Percentiles rank a stretch among this genome's conserved stretches.
phyloP scores from a whole-genome alignment of 2,329 filamentous ascomycete genomes.

The Colletotrichum sp. region DNA sequence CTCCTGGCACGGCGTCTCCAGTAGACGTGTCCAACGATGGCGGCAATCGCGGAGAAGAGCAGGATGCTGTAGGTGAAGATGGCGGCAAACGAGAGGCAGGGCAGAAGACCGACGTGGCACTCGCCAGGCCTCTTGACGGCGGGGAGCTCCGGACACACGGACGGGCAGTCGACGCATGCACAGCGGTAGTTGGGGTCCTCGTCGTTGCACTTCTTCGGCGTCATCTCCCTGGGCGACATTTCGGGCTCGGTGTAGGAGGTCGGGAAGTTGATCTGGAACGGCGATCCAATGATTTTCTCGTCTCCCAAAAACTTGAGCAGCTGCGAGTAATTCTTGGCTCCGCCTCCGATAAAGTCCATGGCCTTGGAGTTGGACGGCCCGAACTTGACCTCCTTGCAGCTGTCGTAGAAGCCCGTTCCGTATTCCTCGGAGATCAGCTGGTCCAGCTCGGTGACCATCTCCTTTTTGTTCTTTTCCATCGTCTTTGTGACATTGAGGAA shows the following conservation, averaged over 20 bases:
- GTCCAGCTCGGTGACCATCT: constrained; percentile 81
- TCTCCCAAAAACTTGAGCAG: constrained; percentile 93
- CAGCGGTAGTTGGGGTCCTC: constrained; percentile 86
- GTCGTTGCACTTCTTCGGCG: constrained; percentile 87
- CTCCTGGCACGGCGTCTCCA: constrained; percentile 76
- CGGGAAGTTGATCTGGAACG: constrained; percentile 97
- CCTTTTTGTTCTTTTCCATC: constrained; percentile 62
- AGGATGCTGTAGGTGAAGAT: constrained; percentile 85
- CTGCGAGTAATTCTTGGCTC: constrained; percentile 85
- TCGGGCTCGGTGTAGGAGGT: constrained; percentile 62
- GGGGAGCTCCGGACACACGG: constrained; percentile 82
- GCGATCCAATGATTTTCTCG: constrained; percentile 89
- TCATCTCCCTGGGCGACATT: constrained; percentile 77
- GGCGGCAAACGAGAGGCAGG: constrained; percentile 91
- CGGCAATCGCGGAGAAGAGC: constrained; percentile 69
- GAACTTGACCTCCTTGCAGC: constrained; percentile 99
- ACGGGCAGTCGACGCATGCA: constrained; percentile 91
- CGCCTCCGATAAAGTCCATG: constrained; percentile 95
- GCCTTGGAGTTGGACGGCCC: constrained; percentile 91
- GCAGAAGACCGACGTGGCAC: constrained; percentile 86
- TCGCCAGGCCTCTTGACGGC: constrained; percentile 71
- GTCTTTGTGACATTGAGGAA: constrained; percentile 92
- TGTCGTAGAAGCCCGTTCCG: constrained; percentile 88
- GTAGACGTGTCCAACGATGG: constrained; percentile 74
- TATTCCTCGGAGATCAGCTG: constrained; percentile 87